Conservation (phyloP, 2,329 filamentous ascomycete species). For the Cytospora schulzeri region DNA sequence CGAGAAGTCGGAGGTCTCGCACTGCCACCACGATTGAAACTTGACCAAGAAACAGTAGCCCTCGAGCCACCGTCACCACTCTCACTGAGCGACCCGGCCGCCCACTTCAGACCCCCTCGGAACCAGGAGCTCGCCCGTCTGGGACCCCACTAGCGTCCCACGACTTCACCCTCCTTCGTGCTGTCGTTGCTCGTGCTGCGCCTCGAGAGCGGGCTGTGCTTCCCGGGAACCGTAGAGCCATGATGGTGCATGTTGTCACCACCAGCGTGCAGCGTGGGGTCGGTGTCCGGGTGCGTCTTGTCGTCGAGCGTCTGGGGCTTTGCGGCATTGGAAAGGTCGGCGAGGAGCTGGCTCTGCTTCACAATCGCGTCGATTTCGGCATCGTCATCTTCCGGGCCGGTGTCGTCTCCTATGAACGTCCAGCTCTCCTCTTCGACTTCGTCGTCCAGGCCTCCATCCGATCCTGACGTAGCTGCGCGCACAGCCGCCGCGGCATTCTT, state of each 20-base stretch:
- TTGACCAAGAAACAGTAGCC: neutral
- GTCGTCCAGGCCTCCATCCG: conserved; percentile 50
- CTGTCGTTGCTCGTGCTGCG: neutral
- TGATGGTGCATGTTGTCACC: conserved; percentile 1
- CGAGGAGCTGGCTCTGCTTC: conserved; percentile 17
- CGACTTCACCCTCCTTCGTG: neutral
- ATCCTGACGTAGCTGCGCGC: conserved; percentile 34
- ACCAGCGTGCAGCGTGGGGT: conserved; percentile 12
- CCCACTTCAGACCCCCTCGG: neutral
- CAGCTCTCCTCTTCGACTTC: conserved; percentile 81
- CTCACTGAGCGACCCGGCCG: neutral
- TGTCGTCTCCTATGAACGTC: conserved; percentile 76
- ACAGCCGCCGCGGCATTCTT: conserved; percentile 49
- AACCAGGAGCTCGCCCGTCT: neutral
- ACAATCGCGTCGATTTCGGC: conserved; percentile 18
- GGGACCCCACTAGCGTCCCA: conserved; percentile 13
- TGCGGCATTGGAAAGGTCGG: neutral
- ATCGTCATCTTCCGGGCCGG: conserved; percentile 44
- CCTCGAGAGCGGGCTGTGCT: conserved; percentile 8
- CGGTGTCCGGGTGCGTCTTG: conserved; percentile 14
- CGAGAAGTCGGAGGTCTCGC: neutral
- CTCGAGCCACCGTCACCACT: neutral
- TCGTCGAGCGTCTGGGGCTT: conserved; percentile 10
- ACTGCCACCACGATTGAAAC: neutral
- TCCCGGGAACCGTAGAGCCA: neutral